phyloP scores from a whole-genome alignment of 352 stramenopile genomes.

The Phytophthora litchii region DNA sequence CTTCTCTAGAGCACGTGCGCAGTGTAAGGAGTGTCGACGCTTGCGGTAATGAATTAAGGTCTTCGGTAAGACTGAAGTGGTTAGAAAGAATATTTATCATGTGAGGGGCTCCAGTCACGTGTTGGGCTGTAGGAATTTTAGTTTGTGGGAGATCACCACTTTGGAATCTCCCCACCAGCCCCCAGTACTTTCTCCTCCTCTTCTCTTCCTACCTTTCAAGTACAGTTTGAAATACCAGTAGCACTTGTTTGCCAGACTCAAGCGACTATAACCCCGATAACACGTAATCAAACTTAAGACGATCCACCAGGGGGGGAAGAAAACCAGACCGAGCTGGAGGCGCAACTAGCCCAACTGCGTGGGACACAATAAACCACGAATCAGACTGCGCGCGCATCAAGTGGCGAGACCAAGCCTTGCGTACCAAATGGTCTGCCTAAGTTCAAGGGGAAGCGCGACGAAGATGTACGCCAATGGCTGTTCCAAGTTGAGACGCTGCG shows the following conservation, averaged over 20 bases:
- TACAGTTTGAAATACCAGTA: conserved; percentile 8
- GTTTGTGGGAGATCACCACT: not conserved
- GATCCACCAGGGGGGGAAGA: not conserved
- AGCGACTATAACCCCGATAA: conserved; percentile 5
- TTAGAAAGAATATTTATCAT: not conserved
- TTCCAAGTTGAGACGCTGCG: conserved; percentile 25
- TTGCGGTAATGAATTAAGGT: no score
- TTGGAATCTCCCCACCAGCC: not conserved
- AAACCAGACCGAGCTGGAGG: conserved; percentile 5
- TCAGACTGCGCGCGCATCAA: not conserved
- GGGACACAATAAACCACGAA: conserved; percentile 1
- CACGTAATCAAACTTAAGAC: not conserved
- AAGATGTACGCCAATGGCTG: conserved; percentile 25
- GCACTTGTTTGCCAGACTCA: conserved; percentile 17
- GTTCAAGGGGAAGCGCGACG: conserved; percentile 17
- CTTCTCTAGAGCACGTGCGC: no score
- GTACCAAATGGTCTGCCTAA: conserved; percentile 14
- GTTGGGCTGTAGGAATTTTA: not conserved
- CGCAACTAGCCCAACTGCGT: conserved; percentile 5
- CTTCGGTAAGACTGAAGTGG: no score
- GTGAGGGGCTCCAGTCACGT: not conserved
- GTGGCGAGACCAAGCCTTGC: conserved; percentile 1
- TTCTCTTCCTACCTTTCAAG: no score
- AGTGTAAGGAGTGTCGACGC: no score
- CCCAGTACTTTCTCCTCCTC: not conserved